Percentiles rank a stretch among this genome's conserved stretches.
Conservation (phyloP, 345 rosid species). For the Boechera divaricarpa region DNA sequence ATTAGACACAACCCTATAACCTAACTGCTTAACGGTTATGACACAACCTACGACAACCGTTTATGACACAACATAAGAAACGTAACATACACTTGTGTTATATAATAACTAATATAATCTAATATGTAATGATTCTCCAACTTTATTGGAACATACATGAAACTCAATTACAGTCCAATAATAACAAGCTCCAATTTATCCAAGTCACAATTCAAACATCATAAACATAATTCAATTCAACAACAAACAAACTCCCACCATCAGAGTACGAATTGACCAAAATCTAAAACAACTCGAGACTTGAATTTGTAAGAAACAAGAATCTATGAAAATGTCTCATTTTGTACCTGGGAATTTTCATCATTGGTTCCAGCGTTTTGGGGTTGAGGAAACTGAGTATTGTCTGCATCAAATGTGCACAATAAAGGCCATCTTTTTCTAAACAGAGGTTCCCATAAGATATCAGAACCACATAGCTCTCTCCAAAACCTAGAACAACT, state of each 20-base stretch:
- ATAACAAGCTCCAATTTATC: background rate
- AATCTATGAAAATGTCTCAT: background rate
- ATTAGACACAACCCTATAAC: too few species aligned
- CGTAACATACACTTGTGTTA: too few species aligned
- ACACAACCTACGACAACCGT: too few species aligned
- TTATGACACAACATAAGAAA: too few species aligned
- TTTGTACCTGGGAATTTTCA: slow-evolving; percentile 32
- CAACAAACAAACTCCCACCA: background rate
- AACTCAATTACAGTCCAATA: too few species aligned
- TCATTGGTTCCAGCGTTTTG: background rate
- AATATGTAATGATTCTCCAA: too few species aligned
- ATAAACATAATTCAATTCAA: background rate
- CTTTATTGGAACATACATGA: too few species aligned
- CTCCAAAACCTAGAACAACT: slow-evolving; percentile 79
- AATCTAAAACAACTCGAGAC: background rate
- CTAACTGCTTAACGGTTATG: too few species aligned
- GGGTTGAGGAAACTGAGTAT: slow-evolving; percentile 6
- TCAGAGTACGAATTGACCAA: background rate
- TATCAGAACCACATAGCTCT: slow-evolving; percentile 63
- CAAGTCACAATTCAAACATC: background rate
- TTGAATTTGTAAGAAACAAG: slow-evolving; percentile 27
- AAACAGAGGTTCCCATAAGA: slow-evolving; percentile 67
- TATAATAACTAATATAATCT: too few species aligned
- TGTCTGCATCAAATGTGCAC: slow-evolving; percentile 16
- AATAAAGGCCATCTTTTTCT: slow-evolving; percentile 66